Conservation (phyloP, 805 yeast genomes). For the Myxozyma monticola region DNA sequence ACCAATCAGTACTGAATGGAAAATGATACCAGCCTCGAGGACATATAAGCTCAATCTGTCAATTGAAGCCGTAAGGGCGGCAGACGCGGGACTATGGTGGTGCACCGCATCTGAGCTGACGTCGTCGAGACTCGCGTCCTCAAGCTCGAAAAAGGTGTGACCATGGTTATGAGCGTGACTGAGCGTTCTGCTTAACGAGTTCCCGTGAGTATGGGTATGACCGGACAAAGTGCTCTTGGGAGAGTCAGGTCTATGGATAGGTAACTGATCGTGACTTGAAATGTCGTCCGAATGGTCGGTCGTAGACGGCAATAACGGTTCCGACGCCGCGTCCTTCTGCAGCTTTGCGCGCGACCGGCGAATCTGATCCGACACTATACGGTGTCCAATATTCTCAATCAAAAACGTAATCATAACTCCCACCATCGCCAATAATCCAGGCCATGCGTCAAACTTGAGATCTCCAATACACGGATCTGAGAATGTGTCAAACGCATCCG, state of each 20-base stretch:
- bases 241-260: neutral
- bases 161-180: constrained; percentile 9
- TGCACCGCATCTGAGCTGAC: neutral
- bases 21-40: constrained; percentile 67
- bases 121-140: constrained; percentile 1
- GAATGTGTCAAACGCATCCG: constrained; percentile 66
- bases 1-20: constrained; percentile 77
- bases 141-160: constrained; percentile 8
- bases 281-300: neutral
- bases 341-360: constrained; percentile 6
- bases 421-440: constrained; percentile 53
- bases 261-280: neutral
- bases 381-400: constrained; percentile 47
- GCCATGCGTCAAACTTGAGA: constrained; percentile 54
- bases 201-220: constrained; percentile 4
- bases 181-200: neutral
- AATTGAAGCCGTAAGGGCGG: constrained; percentile 14
- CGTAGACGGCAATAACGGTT: neutral
- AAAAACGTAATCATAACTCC: constrained; percentile 52
- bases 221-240: neutral
- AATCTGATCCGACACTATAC: constrained; percentile 26
- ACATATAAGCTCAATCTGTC: constrained; percentile 38
- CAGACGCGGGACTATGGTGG: neutral
- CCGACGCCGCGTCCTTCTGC: neutral
- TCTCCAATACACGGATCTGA: constrained; percentile 62